Percentiles rank a stretch among this genome's conserved stretches.
Conservation (phyloP, 371 early-diverging fungal species). For the Mucor velutinosus region DNA sequence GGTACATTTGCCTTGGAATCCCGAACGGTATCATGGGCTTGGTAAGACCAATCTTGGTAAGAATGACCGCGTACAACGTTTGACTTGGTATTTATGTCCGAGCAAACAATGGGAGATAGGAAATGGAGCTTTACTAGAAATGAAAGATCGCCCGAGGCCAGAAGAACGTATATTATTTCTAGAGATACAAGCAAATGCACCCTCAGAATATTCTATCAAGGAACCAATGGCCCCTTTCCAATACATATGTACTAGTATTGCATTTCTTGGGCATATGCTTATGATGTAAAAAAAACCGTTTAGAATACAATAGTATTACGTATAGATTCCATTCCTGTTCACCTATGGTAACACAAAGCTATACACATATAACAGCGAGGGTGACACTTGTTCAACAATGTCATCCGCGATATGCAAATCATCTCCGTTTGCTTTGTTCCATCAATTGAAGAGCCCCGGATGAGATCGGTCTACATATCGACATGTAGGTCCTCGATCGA, state of each 20-base stretch:
- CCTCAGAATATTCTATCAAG: not conserved
- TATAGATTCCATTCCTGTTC: not conserved
- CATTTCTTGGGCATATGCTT: not conserved
- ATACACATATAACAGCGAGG: not conserved
- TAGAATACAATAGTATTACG: not conserved
- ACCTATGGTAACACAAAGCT: not conserved
- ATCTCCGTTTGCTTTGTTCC: not conserved
- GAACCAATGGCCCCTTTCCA: not conserved
- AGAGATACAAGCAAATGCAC: not conserved
- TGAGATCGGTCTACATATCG: too few species aligned
- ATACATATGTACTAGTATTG: not conserved
- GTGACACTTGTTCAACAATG: not conserved
- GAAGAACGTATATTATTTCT: not conserved
- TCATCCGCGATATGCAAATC: not conserved
- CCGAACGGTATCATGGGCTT: not conserved
- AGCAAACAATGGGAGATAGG: not conserved
- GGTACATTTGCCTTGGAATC: not conserved
- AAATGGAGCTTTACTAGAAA: not conserved
- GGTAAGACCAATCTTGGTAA: not conserved
- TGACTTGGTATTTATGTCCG: not conserved
- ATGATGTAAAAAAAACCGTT: not conserved
- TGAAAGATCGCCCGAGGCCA: not conserved
- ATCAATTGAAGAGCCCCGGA: not conserved
- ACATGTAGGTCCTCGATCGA: not conserved
- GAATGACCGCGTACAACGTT: not conserved